Percentiles rank a stretch among this genome's conserved stretches.
These are phyloP conservation scores for Camillea tinctor DNA, from an alignment of 2,329 filamentous ascomycete species.

Conservation along the genomic window DNA sequence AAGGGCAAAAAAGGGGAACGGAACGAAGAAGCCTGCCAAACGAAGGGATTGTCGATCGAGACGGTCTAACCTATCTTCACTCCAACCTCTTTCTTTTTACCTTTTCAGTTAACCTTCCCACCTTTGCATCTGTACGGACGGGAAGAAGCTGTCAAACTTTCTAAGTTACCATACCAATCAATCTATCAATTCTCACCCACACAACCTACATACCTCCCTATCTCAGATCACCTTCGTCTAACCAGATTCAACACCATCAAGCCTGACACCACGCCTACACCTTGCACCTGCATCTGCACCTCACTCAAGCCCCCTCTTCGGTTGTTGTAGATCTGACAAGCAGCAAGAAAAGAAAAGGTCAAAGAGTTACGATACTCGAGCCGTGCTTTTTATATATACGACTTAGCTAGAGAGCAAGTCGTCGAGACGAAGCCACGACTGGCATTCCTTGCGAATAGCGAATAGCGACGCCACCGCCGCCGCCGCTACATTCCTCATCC, in stretches of 20 bases:
- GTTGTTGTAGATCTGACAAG: constrained; percentile 27
- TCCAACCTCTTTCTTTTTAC: constrained; percentile 19
- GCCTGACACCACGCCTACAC: too few relatives aligned
- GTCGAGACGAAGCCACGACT: constrained; percentile 1
- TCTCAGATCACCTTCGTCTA: constrained; percentile 5
- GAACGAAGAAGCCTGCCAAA: constrained; percentile 25
- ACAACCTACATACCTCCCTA: constrained; percentile 3
- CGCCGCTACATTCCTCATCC: constrained; percentile 5
- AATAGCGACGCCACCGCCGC: constrained; percentile 15
- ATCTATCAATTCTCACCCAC: constrained; percentile 11
- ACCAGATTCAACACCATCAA: constrained; percentile 5
- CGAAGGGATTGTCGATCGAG: constrained; percentile 16
- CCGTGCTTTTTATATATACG: constrained; percentile 15
- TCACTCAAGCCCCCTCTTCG: constrained; percentile 13
- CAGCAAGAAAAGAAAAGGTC: constrained; percentile 15
- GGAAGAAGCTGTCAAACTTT: constrained; percentile 26
- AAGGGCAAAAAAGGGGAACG: constrained; percentile 21
- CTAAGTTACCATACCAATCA: constrained; percentile 31
- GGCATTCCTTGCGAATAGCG: constrained; percentile 23
- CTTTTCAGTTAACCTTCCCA: background rate
- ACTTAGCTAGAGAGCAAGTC: background rate
- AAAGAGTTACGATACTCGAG: constrained; percentile 11
- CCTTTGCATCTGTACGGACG: constrained; percentile 7
- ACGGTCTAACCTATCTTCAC: constrained; percentile 25
- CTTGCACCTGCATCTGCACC: background rate